Evolutionary conservation across 306 rosid genomes (phyloP).

Genomic region (Trifolium dubium): DNA sequence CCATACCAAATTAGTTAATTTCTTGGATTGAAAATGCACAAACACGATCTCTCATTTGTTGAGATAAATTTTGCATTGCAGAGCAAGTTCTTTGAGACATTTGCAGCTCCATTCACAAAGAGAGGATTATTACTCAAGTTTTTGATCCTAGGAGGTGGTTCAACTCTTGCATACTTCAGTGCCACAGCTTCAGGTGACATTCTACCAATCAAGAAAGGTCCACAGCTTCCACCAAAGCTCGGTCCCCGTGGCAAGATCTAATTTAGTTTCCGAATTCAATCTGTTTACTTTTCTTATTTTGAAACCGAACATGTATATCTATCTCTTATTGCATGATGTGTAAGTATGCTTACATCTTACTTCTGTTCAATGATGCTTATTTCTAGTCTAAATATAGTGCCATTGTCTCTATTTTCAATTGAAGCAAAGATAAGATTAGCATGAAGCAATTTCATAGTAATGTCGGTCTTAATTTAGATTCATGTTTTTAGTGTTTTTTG

Average conservation of each 20-base stretch:
- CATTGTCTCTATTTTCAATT: constrained; percentile 19
- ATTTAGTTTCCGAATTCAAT: constrained; percentile 36
- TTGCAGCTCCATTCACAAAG: constrained; percentile 98
- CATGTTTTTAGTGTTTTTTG: no score
- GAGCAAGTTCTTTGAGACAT: constrained; percentile 99
- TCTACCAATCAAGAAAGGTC: constrained; percentile 95
- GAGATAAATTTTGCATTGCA: constrained; percentile 42
- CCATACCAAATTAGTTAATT: not conserved
- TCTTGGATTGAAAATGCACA: not conserved
- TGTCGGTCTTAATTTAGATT: no score
- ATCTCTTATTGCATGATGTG: constrained; percentile 49
- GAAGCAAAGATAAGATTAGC: constrained; percentile 12
- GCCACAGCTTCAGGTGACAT: constrained; percentile 82
- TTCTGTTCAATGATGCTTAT: constrained; percentile 44
- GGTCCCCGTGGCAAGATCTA: constrained; percentile 98
- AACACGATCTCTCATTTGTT: not conserved
- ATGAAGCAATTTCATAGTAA: not conserved
- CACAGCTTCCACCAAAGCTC: constrained; percentile 89
- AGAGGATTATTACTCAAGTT: constrained; percentile 95
- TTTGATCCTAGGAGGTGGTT: constrained; percentile 88
- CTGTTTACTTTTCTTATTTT: constrained; percentile 40
- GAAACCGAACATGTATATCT: constrained; percentile 45
- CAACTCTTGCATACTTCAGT: constrained; percentile 80
- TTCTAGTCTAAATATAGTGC: constrained; percentile 42
- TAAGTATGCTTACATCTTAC: constrained; percentile 54